Base-by-base conservation (phyloP, 768 basidiomycete genomes). In the Porpolomopsis calyptriformis region DNA sequence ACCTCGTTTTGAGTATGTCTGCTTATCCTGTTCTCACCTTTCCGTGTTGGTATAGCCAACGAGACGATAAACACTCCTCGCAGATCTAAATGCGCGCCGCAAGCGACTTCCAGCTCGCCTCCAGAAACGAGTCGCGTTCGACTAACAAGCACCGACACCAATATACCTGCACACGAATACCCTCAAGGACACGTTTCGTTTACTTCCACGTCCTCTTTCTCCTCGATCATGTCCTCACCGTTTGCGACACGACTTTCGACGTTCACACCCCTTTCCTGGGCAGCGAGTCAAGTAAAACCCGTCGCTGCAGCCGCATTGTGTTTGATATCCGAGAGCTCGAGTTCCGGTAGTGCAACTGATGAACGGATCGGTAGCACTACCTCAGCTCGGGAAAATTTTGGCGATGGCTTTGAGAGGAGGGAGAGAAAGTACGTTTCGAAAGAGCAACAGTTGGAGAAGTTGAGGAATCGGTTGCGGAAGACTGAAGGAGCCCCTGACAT, bases 401-500 rank as follows among this genome's bases (percentile, higher is more conserved):
- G 23, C 23, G 18, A 19, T 16, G 16, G 23, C 29, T 20, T 19
- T 16, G 38, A 38, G 19, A 40, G 31, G 38, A 47, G 7, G 29
- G 26, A 26, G 39, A 16, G 12, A 24, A 41, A 23, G 22, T 84
- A 69, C 56, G 78, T 84, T 39, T 70, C 78, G 22, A 80, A 73
- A 57, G 73, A 80, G 54, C 72, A 67, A 52, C 86, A 89, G 60
- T 60, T 88, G 53, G 73, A 75, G 57, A 78, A 73, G 62, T 62
- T 88, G 54, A 71, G 68, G 58, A 55, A 60, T 25, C 74, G 79
- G 52, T 62, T 88, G 53, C 20, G 38, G 59, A 55, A 53, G 43
- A 60, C 58, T 54, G 58, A 52, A 49, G 58, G 51, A 47, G 53
- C 53, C 49, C 48, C 59, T 47, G 49, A 58, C 47, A 49, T 55